A percentile compares a stretch with the other conserved stretches of the same genome.
Evolutionary conservation across 371 early-diverging fungal species (phyloP).

Genomic region (Basidiobolus meristosporus): DNA sequence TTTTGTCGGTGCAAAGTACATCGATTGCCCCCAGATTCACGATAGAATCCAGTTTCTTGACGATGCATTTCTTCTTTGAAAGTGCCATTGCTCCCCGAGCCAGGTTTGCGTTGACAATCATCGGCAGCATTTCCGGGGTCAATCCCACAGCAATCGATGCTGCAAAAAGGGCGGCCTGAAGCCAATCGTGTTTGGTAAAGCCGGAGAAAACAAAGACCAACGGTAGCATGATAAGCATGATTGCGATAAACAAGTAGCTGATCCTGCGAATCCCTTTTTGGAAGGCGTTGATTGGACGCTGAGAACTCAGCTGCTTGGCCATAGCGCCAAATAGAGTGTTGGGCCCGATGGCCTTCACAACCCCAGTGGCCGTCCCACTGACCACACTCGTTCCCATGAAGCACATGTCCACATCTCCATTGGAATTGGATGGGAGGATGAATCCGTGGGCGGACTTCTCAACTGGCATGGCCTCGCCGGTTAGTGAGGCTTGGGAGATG

Average conservation of each 20-base stretch:
- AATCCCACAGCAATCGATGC: conserved; percentile 17
- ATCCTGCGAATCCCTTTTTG: too few species aligned
- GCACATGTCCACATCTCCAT: conserved; percentile 5
- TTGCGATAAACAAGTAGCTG: conserved; percentile 12
- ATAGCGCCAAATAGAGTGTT: too few species aligned
- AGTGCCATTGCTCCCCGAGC: conserved; percentile 16
- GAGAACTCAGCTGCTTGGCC: too few species aligned
- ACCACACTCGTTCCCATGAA: conserved; percentile 16
- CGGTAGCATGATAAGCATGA: conserved; percentile 14
- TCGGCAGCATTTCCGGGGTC: conserved; percentile 23
- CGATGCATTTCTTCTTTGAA: conserved; percentile 14
- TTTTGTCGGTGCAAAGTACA: conserved; percentile 19
- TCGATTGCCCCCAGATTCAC: conserved; percentile 15
- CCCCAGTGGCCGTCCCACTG: conserved; percentile 13
- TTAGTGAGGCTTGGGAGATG: conserved; percentile 13
- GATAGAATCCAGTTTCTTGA: conserved; percentile 15
- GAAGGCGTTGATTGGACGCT: too few species aligned
- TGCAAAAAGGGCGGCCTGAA: conserved; percentile 13
- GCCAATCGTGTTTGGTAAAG: conserved; percentile 9
- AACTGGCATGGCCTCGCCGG: conserved; percentile 18
- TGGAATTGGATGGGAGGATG: conserved; percentile 7
- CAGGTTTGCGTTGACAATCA: conserved; percentile 18
- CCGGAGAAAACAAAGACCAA: conserved; percentile 15
- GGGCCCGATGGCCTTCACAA: conserved; percentile 11
- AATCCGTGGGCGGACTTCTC: conserved; percentile 11